Percentiles rank a stretch among this genome's conserved stretches.
phyloP scores from a whole-genome alignment of 495 filamentous ascomycete genomes.

The Hypomontagnella monticulosa region DNA sequence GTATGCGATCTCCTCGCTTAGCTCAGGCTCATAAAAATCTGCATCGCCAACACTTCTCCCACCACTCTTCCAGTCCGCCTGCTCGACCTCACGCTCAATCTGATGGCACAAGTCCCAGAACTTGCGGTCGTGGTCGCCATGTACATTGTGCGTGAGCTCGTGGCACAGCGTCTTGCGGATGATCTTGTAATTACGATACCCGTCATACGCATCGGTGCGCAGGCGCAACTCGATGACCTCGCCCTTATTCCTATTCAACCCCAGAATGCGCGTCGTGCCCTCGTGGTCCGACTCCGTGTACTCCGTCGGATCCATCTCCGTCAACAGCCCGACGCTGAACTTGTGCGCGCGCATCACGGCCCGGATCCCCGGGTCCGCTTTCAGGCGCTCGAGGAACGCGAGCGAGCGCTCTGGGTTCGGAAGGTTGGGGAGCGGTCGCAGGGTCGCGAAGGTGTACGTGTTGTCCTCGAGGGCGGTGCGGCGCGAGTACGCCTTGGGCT shows the following conservation, averaged over 20 bases:
- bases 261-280: slow-evolving; percentile 75
- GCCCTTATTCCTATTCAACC: slow-evolving; percentile 86
- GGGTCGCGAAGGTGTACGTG: slow-evolving; percentile 81
- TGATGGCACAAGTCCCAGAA: slow-evolving; percentile 89
- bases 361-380: slow-evolving; percentile 85
- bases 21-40: slow-evolving; percentile 74
- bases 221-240: slow-evolving; percentile 92
- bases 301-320: slow-evolving; percentile 90
- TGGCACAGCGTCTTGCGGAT: slow-evolving; percentile 94
- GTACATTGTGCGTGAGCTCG: slow-evolving; percentile 93
- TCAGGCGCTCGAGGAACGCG: slow-evolving; percentile 79
- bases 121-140: slow-evolving; percentile 78
- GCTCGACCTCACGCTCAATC: slow-evolving; percentile 88
- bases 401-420: slow-evolving; percentile 73
- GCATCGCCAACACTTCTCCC: slow-evolving; percentile 71
- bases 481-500: slow-evolving; percentile 37
- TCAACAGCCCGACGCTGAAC: slow-evolving; percentile 87
- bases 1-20: slow-evolving; percentile 64
- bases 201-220: slow-evolving; percentile 92
- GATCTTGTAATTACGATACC: slow-evolving; percentile 88
- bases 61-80: slow-evolving; percentile 75
- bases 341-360: slow-evolving; percentile 82
- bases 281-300: slow-evolving; percentile 77
- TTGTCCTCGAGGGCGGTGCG: slow-evolving; percentile 57
- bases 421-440: slow-evolving; percentile 81